A percentile compares a stretch with the other conserved stretches of the same genome.
Evolutionary conservation across 2,329 filamentous ascomycete species (phyloP).

Genomic region (Verticillium albo-atrum): DNA sequence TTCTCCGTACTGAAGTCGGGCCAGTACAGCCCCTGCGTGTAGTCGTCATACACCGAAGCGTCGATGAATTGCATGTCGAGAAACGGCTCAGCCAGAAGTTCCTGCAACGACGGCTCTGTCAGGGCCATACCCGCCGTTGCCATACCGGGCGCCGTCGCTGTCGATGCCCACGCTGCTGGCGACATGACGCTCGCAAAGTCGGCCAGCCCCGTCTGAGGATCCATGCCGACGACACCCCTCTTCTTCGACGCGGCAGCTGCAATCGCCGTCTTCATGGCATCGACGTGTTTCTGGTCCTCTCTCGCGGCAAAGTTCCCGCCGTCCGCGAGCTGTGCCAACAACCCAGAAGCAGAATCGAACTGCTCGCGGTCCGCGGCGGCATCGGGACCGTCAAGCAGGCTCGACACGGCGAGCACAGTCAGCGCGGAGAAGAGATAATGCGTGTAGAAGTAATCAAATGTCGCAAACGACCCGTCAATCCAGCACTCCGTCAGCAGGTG

Average conservation of each 20-base stretch:
- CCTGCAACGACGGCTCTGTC: slow-evolving; percentile 28
- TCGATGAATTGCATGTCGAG: slow-evolving; percentile 29
- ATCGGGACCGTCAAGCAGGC: slow-evolving; percentile 24
- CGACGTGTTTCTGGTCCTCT: slow-evolving; percentile 36
- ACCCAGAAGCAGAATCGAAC: slow-evolving; percentile 31
- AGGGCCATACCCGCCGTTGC: slow-evolving; percentile 29
- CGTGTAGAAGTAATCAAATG: slow-evolving; percentile 41
- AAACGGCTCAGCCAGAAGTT: slow-evolving; percentile 25
- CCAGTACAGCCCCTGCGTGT: slow-evolving; percentile 13
- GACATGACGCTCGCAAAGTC: slow-evolving; percentile 3
- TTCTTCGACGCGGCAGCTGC: slow-evolving; percentile 4
- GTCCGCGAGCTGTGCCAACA: slow-evolving; percentile 31
- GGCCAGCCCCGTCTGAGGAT: not conserved
- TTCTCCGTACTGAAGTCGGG: slow-evolving; percentile 11
- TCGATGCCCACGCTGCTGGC: not conserved
- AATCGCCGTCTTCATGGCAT: slow-evolving; percentile 26
- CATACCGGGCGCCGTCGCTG: slow-evolving; percentile 4
- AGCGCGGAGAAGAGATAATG: slow-evolving; percentile 43
- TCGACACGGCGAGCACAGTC: slow-evolving; percentile 38
- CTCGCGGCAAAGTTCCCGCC: slow-evolving; percentile 35
- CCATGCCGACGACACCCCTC: not conserved
- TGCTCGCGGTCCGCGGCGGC: slow-evolving; percentile 30
- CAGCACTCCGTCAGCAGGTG: slow-evolving; percentile 36
- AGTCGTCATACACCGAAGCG: slow-evolving; percentile 11
- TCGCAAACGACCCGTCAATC: slow-evolving; percentile 41